These are phyloP conservation scores for Mycena latifolia DNA, from an alignment of 768 basidiomycete species.

Conservation along the genomic window DNA sequence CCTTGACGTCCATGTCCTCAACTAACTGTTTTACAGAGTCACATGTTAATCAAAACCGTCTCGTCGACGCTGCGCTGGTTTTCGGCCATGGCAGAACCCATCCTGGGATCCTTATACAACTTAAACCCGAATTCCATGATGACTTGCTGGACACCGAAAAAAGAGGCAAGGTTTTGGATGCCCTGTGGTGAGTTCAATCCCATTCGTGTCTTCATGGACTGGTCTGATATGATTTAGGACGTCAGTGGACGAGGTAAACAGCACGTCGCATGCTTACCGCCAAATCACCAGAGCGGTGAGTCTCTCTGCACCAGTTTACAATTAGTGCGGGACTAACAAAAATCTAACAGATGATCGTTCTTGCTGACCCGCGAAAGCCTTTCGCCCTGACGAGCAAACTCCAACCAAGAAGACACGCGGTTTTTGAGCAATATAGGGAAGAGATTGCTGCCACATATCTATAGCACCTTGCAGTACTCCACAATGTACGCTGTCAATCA, in stretches of 20 bases:
- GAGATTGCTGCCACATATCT: conserved; percentile 6
- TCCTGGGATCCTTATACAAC: conserved; percentile 20
- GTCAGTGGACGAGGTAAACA: conserved; percentile 14
- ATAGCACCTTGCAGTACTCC: too few relatives aligned
- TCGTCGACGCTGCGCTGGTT: conserved; percentile 13
- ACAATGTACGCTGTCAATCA: too few relatives aligned
- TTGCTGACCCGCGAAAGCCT: conserved; percentile 4
- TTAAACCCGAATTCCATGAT: conserved; percentile 9
- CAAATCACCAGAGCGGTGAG: conserved; percentile 18
- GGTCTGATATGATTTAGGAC: neutral
- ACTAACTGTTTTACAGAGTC: conserved; percentile 10
- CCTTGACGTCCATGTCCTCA: neutral
- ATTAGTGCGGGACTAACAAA: neutral
- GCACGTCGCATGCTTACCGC: conserved; percentile 2
- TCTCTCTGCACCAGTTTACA: neutral
- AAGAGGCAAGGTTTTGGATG: neutral
- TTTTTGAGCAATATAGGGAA: conserved; percentile 1
- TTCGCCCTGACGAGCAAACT: conserved; percentile 22
- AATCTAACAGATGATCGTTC: neutral
- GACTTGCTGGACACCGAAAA: conserved; percentile 1
- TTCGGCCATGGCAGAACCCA: conserved; percentile 5
- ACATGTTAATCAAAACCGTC: conserved; percentile 9
- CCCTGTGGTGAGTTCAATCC: conserved; percentile 16
- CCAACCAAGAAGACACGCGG: conserved; percentile 8
- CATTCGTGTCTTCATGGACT: neutral